Base-by-base conservation (phyloP, 2,329 filamentous ascomycete genomes). In the Leptographium lundbergii region DNA sequence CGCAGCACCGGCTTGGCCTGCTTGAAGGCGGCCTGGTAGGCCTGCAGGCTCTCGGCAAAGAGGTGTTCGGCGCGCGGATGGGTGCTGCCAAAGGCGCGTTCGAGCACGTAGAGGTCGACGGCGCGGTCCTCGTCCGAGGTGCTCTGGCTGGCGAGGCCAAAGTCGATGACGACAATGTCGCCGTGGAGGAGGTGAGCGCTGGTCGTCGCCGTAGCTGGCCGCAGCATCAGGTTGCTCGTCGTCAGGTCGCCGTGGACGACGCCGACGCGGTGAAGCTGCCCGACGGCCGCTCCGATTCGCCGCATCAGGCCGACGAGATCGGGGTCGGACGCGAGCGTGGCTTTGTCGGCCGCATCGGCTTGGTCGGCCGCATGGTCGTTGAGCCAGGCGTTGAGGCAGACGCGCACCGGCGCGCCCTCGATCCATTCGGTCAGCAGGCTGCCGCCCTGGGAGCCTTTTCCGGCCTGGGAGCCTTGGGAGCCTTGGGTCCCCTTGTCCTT, bases 221-320 rank as follows among this genome's bases (percentile, higher is more conserved):
- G 32, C 65, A 97, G 70, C 86, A 99, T 96, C 75, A 99, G 80
- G 73, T 99, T 99, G 74, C 91, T 96, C 63, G 91, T 99, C 61
- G 94, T 99, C 74, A 99, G 73, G 74, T 99, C 94, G 48, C 94
- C 94, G 74, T 99, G 94, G 61, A 96, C 85, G 59, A 97, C 82
- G 19, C 92, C 92, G n/a, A 84, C 79, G 58, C 79, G 81, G 76
- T 99, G 94, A 76, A 99, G 75, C 58, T 71, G 79, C 9, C 88
- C 91, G 19, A 96, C 81, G 2, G 85, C 84, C 6, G 70, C 68
- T 1, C 89, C 91, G 61, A 96, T 84, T 63, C 81, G 77, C 54
- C 77, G 73, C 81, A 96, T 84, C 61, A 96, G 73, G 14, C 69
- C 75, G 53, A 79, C 74, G 19, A 91, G 71, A 39, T 75, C 71